Base-by-base conservation (phyloP, 306 rosid species). In the Quercus dentata region DNA sequence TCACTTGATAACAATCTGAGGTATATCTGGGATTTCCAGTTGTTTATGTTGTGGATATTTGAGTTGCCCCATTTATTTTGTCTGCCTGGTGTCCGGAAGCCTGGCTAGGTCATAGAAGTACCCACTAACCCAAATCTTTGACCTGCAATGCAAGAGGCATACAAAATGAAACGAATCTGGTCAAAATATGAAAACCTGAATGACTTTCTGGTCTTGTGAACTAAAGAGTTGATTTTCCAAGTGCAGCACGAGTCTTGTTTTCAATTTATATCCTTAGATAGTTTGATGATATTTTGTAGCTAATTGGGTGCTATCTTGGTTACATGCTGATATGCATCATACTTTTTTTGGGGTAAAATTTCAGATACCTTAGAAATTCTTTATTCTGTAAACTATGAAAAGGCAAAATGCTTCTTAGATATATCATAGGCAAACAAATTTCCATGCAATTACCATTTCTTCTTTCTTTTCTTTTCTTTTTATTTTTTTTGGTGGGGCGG, bases 31-130 rank as follows among this genome's bases (percentile, higher is more conserved):
- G 31, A 12, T 35, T 54, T 46, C 28, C 28, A 15, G 8, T 49
- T 17, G 17, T 4, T 25, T 21, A 11, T 61, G 33, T 63, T 13
- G 30, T 27, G 30, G 30, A 63, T 28, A 35, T 52, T 65, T 76
- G 31, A 14, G 54, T 7, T 33, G 27, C 67, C 13, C 62, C n/a
- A 7, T 52, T 17, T 23, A 12, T 52, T 76, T 5, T 27, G 0
- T 18, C 52, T 49, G 4, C 73, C 71, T 28, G 12, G 54, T 31
- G 7, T 63, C 27, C 10, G 51, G 72, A 67, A 67, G 52, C 52
- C 52, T 67, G 72, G 35, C 69, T 63, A 35, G 41, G 69, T 4
- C 41, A 67, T 67, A 19, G 72, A 35, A 19, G 72, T 67, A 67
- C 51, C 51, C 21, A 19, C 27, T 67, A 67, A 67, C 7, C 72